Percentiles rank a stretch among this genome's conserved stretches.
Conservation (phyloP, 164 flowering plant genomes). For the Aristolochia contorta region DNA sequence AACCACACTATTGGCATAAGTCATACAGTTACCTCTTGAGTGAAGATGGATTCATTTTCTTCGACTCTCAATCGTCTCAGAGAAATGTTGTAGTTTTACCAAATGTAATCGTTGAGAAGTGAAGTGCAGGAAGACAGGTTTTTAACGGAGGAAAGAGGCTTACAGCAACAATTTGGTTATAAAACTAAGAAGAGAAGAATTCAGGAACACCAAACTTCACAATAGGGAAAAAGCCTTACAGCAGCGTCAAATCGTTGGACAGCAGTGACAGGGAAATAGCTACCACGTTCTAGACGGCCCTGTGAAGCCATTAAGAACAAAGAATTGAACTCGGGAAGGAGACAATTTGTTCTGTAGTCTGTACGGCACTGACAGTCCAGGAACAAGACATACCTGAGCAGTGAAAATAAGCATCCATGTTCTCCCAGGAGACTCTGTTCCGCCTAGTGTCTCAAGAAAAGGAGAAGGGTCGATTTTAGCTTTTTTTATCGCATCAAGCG, state of each 20-base stretch:
- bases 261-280: slow-evolving; percentile 87
- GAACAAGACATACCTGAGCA: slow-evolving; percentile 40
- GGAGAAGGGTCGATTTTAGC: slow-evolving; percentile 63
- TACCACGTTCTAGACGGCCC: slow-evolving; percentile 53
- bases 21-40: no score
- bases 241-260: slow-evolving; percentile 94
- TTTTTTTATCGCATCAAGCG: slow-evolving; percentile 62
- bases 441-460: slow-evolving; percentile 75
- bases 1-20: background rate
- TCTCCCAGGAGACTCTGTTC: slow-evolving; percentile 75
- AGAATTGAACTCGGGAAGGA: background rate
- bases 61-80: no score
- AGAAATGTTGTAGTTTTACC: no score
- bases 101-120: no score
- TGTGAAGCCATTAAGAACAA: slow-evolving; percentile 12
- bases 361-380: background rate
- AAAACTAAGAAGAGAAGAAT: no score
- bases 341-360: background rate
- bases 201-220: no score
- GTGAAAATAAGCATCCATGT: slow-evolving; percentile 98
- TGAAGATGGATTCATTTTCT: no score
- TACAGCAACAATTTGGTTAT: no score
- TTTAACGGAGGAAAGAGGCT: no score
- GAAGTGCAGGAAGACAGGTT: no score
- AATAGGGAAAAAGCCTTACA: slow-evolving; percentile 42